phyloP scores from a whole-genome alignment of 257 asterid genomes.

The Thymus mandschuricus region DNA sequence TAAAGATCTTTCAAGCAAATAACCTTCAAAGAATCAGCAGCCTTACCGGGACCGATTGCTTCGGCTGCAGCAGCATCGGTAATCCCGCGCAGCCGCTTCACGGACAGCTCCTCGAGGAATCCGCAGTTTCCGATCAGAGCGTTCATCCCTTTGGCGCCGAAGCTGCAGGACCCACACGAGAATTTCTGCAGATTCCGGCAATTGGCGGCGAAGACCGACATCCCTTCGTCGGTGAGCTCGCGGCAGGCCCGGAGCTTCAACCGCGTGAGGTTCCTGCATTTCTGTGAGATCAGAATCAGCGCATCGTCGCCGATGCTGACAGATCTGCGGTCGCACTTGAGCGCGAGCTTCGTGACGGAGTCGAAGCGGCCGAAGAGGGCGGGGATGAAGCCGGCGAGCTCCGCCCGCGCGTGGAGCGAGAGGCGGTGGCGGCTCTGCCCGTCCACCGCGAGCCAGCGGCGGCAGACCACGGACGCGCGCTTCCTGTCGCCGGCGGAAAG shows the following conservation, averaged over 20 bases:
- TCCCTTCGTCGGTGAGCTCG: slow-evolving; percentile 75
- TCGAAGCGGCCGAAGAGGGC: slow-evolving; percentile 71
- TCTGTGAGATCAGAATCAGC: slow-evolving; percentile 57
- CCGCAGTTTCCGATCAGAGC: slow-evolving; percentile 68
- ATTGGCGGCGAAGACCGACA: slow-evolving; percentile 57
- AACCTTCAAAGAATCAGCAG: slow-evolving; percentile 49
- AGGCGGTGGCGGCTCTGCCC: slow-evolving; percentile 94
- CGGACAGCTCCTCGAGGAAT: slow-evolving; percentile 69
- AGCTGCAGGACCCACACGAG: slow-evolving; percentile 82
- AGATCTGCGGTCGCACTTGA: slow-evolving; percentile 94
- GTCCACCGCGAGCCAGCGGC: slow-evolving; percentile 79
- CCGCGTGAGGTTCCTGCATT: slow-evolving; percentile 66
- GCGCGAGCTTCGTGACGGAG: slow-evolving; percentile 76
- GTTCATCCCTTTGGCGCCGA: slow-evolving; percentile 83
- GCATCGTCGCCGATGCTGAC: slow-evolving; percentile 69
- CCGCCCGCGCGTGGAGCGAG: slow-evolving; percentile 70
- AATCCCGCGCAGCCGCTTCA: slow-evolving; percentile 78
- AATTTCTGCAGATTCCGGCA: slow-evolving; percentile 72
- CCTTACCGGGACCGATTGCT: slow-evolving; percentile 66
- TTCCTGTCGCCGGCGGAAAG: slow-evolving; percentile 79
- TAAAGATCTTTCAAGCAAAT: slow-evolving; percentile 81
- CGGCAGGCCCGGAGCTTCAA: slow-evolving; percentile 89
- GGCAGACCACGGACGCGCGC: slow-evolving; percentile 70
- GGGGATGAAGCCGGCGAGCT: slow-evolving; percentile 46
- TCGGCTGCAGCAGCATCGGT: slow-evolving; percentile 50